These are phyloP conservation scores for Tylopilus balloui DNA, from an alignment of 768 basidiomycete species.

Conservation along the genomic window DNA sequence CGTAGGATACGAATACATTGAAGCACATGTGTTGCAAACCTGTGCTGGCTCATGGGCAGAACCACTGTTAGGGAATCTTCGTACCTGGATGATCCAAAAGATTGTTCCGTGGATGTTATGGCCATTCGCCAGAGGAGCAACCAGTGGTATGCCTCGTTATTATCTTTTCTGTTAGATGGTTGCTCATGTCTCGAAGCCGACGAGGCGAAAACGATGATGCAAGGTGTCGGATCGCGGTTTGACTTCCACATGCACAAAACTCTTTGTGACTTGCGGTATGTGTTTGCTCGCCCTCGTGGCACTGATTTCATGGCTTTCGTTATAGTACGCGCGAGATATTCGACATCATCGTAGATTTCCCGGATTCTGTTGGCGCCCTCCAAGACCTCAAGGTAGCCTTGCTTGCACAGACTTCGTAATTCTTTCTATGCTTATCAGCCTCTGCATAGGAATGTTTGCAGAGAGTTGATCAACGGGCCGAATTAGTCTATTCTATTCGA, in stretches of 20 bases:
- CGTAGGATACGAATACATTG: conserved; percentile 85
- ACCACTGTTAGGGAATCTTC: conserved; percentile 55
- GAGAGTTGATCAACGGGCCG: conserved; percentile 73
- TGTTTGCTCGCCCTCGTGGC: conserved; percentile 8
- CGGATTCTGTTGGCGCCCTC: conserved; percentile 80
- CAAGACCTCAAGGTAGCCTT: conserved; percentile 71
- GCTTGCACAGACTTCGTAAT: neutral
- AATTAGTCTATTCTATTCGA: conserved; percentile 72
- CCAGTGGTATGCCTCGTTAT: conserved; percentile 41
- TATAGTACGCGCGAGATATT: conserved; percentile 80
- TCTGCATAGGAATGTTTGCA: conserved; percentile 63
- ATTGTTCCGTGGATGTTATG: conserved; percentile 84
- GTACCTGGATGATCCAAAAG: conserved; percentile 73
- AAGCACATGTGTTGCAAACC: conserved; percentile 59
- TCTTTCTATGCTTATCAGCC: neutral
- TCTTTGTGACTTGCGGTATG: conserved; percentile 78
- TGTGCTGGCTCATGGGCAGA: conserved; percentile 69
- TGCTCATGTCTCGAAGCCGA: conserved; percentile 43
- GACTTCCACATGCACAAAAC: conserved; percentile 94
- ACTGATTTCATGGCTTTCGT: neutral
- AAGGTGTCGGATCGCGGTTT: conserved; percentile 75
- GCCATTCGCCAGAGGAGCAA: conserved; percentile 68
- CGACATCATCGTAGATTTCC: conserved; percentile 93
- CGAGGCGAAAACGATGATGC: conserved; percentile 67
- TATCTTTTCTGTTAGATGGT: neutral